These are phyloP conservation scores for Mucor irregularis DNA, from an alignment of 371 early-diverging fungal species.

Conservation along the genomic window DNA sequence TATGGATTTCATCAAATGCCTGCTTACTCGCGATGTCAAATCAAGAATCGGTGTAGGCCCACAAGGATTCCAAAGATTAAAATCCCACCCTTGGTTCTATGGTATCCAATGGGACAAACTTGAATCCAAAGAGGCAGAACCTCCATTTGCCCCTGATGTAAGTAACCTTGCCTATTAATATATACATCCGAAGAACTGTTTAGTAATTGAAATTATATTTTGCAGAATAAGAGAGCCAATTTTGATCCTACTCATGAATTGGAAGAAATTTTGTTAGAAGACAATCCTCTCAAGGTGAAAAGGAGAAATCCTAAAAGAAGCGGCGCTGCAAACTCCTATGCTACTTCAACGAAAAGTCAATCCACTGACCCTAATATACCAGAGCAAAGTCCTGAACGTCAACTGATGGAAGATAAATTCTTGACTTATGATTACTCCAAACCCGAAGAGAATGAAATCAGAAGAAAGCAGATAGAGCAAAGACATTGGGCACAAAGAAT, in stretches of 20 bases:
- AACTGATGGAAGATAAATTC: constrained; percentile 67
- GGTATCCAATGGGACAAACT: constrained; percentile 60
- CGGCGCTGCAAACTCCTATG: not conserved
- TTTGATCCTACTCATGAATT: constrained; percentile 96
- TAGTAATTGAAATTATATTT: not conserved
- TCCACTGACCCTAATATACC: not conserved
- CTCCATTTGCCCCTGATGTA: constrained; percentile 74
- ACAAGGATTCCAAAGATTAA: constrained; percentile 52
- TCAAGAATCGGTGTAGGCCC: constrained; percentile 60
- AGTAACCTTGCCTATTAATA: not conserved
- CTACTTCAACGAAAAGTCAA: not conserved
- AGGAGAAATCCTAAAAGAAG: constrained; percentile 8
- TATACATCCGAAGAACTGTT: not conserved
- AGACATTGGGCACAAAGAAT: constrained; percentile 32
- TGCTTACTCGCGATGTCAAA: constrained; percentile 58
- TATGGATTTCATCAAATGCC: constrained; percentile 53
- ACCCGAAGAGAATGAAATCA: constrained; percentile 33
- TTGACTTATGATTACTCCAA: constrained; percentile 65
- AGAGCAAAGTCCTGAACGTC: constrained; percentile 35
- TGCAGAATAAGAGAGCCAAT: constrained; percentile 66
- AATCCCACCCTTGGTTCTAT: constrained; percentile 63
- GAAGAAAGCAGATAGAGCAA: constrained; percentile 9
- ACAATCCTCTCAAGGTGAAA: constrained; percentile 13
- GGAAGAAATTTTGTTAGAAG: constrained; percentile 89
- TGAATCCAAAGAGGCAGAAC: constrained; percentile 49